Percentiles rank a stretch among this genome's conserved stretches.
These are phyloP conservation scores for Magnolia kwangsiensis DNA, from an alignment of 164 flowering plant species.

Conservation along the genomic window DNA sequence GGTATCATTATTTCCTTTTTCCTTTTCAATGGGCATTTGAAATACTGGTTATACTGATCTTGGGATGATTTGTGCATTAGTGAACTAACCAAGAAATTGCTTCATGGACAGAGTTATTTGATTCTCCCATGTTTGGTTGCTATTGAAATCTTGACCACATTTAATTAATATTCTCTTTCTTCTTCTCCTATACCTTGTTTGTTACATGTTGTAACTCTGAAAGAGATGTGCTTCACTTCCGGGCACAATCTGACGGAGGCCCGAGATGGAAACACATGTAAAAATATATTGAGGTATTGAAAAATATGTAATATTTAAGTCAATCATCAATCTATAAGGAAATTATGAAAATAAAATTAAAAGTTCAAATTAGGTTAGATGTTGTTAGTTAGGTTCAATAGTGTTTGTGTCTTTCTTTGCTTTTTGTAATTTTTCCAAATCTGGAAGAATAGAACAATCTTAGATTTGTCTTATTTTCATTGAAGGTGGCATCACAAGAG, in stretches of 20 bases:
- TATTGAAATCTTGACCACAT: neutral
- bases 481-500: too few species aligned
- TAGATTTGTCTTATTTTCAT: too few species aligned
- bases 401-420: neutral
- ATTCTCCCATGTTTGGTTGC: neutral
- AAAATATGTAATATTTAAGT: too few species aligned
- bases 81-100: neutral
- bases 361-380: too few species aligned
- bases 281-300: too few species aligned
- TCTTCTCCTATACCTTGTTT: neutral
- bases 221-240: neutral
- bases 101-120: neutral
- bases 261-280: neutral
- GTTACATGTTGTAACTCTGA: neutral
- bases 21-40: neutral
- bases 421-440: neutral
- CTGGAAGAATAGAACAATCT: neutral
- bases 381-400: too few species aligned
- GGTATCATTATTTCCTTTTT: slow-evolving; percentile 36
- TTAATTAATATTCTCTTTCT: neutral
- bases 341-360: too few species aligned
- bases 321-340: too few species aligned
- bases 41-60: neutral
- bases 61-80: neutral
- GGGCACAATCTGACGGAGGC: neutral